Evolutionary conservation across 2,329 filamentous ascomycete species (phyloP), one percentile per base, ranked within the genome.

Genomic region (Exophiala calicioides): DNA sequence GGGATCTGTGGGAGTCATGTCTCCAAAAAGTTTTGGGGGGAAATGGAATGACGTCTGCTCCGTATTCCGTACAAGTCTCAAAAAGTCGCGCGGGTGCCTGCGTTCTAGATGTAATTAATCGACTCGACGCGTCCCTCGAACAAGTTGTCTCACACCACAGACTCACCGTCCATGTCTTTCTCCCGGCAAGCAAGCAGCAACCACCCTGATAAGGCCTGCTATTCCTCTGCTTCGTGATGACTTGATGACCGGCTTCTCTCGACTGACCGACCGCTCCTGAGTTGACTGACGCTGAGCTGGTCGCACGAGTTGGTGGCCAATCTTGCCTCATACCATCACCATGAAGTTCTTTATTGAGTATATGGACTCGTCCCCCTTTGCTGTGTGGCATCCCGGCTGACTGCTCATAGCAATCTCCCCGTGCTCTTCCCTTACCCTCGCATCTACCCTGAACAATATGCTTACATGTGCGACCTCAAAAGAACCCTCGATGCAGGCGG

Each of bases 401-500:
- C 41, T n/a, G 15, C 32, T 41, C 3, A 3, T 59, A 83, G 80
- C 68, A 81, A 84, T 62, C 75, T 87, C 32, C 81, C 81, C 27
- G 77, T 87, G 54, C 78, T 87, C 47, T 87, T 86, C 64, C 84
- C 84, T n/a, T 87, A 87, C 66, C 83, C 84, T 52, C 76, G 83
- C 59, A 85, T 87, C 60, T 87, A 87, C 66, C 81, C 85, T 54
- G 82, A 85, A 67, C 82, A 85, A 73, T 84, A 85, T 83, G 80
- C 79, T 66, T 80, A 90, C 72, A 90, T 90, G 86, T 88, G 84
- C 65, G 86, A 89, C 74, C 80, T 90, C 68, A 90, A 90, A 68
- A 80, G 75, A 68, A 97, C 93, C 15, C 84, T 98, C 62, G 93
- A 98, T 77, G 86, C 85, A 15, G 88, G 88, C 41, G 94, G 93